Percentiles rank a stretch among this genome's conserved stretches.
These are phyloP conservation scores for Alternaria metachromatica DNA, from an alignment of 2,329 filamentous ascomycete genomes.

Conservation along the genomic window DNA sequence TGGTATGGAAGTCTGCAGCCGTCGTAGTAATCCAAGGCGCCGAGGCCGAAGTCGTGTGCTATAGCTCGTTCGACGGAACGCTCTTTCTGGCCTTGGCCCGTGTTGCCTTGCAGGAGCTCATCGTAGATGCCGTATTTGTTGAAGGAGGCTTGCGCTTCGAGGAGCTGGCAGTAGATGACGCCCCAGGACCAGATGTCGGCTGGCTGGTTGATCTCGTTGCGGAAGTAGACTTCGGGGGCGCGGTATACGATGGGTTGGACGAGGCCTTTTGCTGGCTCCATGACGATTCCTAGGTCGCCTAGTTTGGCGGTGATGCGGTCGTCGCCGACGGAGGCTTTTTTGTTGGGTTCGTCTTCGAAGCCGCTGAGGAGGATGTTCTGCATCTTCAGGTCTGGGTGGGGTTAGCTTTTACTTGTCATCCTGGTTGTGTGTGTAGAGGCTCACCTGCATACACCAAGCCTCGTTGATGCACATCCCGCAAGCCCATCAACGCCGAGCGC, in stretches of 20 bases:
- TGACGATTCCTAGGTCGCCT: conserved; percentile 17
- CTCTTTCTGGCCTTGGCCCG: conserved; percentile 9
- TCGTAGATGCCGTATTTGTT: conserved; percentile 16
- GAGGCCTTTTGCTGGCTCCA: conserved; percentile 15
- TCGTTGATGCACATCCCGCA: conserved; percentile 13
- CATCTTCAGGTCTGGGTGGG: conserved; percentile 9
- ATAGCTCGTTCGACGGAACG: conserved; percentile 11
- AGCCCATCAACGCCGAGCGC: conserved; percentile 10
- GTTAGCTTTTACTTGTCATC: neutral
- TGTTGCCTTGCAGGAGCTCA: conserved; percentile 3
- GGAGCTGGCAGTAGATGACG: conserved; percentile 15
- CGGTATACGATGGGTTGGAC: conserved; percentile 19
- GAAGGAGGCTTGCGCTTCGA: conserved; percentile 15
- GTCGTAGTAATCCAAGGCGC: conserved; percentile 5
- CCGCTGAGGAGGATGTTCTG: conserved; percentile 15
- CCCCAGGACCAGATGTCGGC: conserved; percentile 20
- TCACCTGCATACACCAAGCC: conserved; percentile 17
- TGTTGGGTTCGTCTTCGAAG: conserved; percentile 6
- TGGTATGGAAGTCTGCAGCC: conserved; percentile 12
- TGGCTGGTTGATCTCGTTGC: conserved; percentile 14
- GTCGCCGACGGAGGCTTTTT: neutral
- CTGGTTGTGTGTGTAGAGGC: neutral
- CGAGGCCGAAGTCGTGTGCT: conserved; percentile 12
- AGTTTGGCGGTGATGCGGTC: conserved; percentile 11
- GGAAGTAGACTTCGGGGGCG: conserved; percentile 17